Conservation (phyloP, 768 basidiomycete genomes). For the Kwoniella shandongensis region DNA sequence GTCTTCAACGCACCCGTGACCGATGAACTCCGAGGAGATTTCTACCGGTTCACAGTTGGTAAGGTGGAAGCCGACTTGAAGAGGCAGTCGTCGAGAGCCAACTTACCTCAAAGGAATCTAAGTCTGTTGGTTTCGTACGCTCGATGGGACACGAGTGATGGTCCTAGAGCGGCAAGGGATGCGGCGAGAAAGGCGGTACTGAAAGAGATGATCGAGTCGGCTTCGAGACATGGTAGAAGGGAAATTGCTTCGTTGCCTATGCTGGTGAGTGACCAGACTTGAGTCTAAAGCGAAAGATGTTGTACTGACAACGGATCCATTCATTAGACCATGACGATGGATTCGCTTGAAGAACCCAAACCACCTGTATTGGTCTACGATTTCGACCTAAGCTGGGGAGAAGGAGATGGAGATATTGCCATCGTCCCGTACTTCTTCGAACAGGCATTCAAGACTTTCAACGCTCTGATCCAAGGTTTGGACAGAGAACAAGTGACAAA, state of each 20-base stretch:
- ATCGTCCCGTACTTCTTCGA: conserved; percentile 42
- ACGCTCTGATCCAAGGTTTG: conserved; percentile 31
- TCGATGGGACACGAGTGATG: conserved; percentile 33
- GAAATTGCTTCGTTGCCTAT: conserved; percentile 36
- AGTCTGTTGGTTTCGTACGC: conserved; percentile 24
- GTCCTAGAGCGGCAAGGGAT: conserved; percentile 18
- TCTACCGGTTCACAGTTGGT: conserved; percentile 45
- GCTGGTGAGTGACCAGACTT: conserved; percentile 30
- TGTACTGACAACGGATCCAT: background rate
- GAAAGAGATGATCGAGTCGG: conserved; percentile 31
- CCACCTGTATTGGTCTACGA: conserved; percentile 38
- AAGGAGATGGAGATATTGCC: conserved; percentile 37
- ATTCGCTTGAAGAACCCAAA: conserved; percentile 31
- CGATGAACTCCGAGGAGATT: conserved; percentile 26
- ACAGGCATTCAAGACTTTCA: conserved; percentile 29
- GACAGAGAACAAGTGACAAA: conserved; percentile 35
- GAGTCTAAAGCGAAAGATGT: background rate
- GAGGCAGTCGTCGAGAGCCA: conserved; percentile 20
- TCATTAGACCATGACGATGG: conserved; percentile 39
- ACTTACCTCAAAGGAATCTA: conserved; percentile 31
- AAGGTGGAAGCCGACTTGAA: conserved; percentile 35
- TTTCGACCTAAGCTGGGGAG: conserved; percentile 41
- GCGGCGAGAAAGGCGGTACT: conserved; percentile 24
- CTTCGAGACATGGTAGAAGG: conserved; percentile 23
- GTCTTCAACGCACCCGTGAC: conserved; percentile 34